These are phyloP conservation scores for Candida sithepensis DNA, from an alignment of 805 yeast genomes.

Conservation along the genomic window DNA sequence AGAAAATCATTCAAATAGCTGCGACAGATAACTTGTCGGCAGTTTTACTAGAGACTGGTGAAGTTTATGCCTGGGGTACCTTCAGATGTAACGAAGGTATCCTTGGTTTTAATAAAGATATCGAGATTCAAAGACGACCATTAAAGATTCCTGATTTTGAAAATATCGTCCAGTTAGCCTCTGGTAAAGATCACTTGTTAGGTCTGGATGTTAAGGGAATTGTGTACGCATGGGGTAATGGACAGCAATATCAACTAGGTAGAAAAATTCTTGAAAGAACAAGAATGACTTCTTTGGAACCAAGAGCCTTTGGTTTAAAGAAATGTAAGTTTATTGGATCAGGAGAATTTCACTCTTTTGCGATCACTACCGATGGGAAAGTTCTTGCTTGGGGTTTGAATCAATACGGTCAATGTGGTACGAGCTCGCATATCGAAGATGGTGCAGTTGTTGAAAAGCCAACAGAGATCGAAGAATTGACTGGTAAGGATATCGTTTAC, in stretches of 20 bases:
- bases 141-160: slow-evolving; percentile 54
- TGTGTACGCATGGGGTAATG: slow-evolving; percentile 97
- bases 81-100: slow-evolving; percentile 92
- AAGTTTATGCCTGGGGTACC: slow-evolving; percentile 97
- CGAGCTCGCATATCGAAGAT: slow-evolving; percentile 72
- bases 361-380: slow-evolving; percentile 66
- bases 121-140: slow-evolving; percentile 65
- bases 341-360: slow-evolving; percentile 96
- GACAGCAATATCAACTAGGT: slow-evolving; percentile 90
- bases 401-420: slow-evolving; percentile 95
- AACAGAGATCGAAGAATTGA: slow-evolving; percentile 62
- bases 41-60: slow-evolving; percentile 73
- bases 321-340: slow-evolving; percentile 78
- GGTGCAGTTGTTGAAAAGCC: slow-evolving; percentile 81
- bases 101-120: slow-evolving; percentile 71
- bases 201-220: slow-evolving; percentile 81
- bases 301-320: slow-evolving; percentile 78
- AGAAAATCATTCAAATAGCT: slow-evolving; percentile 70
- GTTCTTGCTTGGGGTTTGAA: slow-evolving; percentile 94
- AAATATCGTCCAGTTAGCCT: slow-evolving; percentile 76
- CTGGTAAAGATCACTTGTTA: slow-evolving; percentile 89
- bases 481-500: slow-evolving; percentile 51
- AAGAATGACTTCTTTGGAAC: slow-evolving; percentile 67
- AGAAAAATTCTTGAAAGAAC: slow-evolving; percentile 79
- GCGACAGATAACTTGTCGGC: slow-evolving; percentile 93